A percentile compares a stretch with the other conserved stretches of the same genome.
phyloP scores from a whole-genome alignment of 495 filamentous ascomycete genomes.

The Penicilliopsis zonata region DNA sequence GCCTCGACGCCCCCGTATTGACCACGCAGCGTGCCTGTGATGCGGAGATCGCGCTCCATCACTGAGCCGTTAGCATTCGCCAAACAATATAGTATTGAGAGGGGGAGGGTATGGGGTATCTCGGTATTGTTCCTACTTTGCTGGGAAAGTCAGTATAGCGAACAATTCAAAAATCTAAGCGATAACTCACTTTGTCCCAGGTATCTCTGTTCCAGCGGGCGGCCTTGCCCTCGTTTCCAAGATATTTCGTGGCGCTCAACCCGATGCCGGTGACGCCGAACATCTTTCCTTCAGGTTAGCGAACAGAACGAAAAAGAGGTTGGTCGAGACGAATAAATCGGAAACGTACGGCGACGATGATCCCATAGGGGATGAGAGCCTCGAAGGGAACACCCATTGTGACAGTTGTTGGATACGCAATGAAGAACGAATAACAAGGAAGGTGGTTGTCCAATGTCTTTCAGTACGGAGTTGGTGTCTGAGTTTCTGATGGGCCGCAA shows the following conservation, averaged over 20 bases:
- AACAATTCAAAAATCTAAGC: too few species aligned
- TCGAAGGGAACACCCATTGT: conserved; percentile 93
- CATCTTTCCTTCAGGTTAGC: conserved; percentile 52
- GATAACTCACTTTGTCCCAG: conserved; percentile 76
- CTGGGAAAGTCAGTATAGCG: conserved; percentile 33
- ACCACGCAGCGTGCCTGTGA: conserved; percentile 77
- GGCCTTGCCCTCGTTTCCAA: conserved; percentile 82
- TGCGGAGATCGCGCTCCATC: conserved; percentile 89
- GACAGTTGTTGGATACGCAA: background rate
- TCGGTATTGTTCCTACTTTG: conserved; percentile 49
- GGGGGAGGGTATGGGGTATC: background rate
- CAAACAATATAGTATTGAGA: conserved; percentile 7
- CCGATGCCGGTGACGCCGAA: conserved; percentile 74
- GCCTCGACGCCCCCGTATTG: conserved; percentile 72
- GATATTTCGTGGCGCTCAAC: conserved; percentile 58
- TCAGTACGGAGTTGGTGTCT: background rate
- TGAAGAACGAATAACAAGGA: background rate
- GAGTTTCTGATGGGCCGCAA: conserved; percentile 10
- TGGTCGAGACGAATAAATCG: conserved; percentile 2
- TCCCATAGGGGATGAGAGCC: conserved; percentile 84
- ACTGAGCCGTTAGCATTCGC: too few species aligned
- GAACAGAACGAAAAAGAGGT: conserved; percentile 3
- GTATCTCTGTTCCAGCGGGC: conserved; percentile 71
- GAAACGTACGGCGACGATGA: conserved; percentile 67
- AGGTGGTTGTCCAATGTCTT: too few species aligned